Evolutionary conservation across 306 rosid species (phyloP), one percentile per base, ranked within the genome.

Genomic region (Malus sieversii): DNA sequence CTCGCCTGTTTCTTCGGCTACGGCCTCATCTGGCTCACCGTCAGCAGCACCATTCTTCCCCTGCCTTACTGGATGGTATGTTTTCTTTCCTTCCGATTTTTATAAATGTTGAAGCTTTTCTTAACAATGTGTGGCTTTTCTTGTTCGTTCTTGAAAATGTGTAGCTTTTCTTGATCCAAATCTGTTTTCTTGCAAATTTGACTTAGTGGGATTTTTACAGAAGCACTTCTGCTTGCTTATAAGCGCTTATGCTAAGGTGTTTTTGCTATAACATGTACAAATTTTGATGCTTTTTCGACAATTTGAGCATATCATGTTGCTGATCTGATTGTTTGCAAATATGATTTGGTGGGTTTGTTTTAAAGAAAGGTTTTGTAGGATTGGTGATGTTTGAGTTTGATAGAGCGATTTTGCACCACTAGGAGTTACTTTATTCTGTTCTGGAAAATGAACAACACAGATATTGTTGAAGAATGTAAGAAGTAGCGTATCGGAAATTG

Each of bases 41-140:
- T 92, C n/a, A 75, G 78, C n/a, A 20, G 77, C 2, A 84, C 87
- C 0, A 77, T 88, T 68, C 48, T 4, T 10, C 80, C 90, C 1
- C 67, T 88, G 72, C 96, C 97, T 38, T 92, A 75, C 71, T 80
- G 84, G 83, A 14, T 87, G 96, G 97, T 92, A 73, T 40, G 78
- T 79, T 51, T 27, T 3, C 23, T 79, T 55, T 8, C 25, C 30
- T 60, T 60, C 6, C 33, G n/a, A n/a, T 19, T 8, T 57, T 20
- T 57, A 57, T 7, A 6, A n/a, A 40, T 40, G 0, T 40, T 40
- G 20, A 15, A 15, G 6, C 20, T 48, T 48, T 48, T 48, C 55
- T 48, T 35, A 8, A 35, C 40, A 35, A 35, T 35, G 40, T 35
- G 9, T 6, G 7, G 9, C 9, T 35, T 35, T 32, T 32, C 35